Percentiles rank a stretch among this genome's conserved stretches.
phyloP scores from a whole-genome alignment of 2,329 filamentous ascomycete species.

The Paecilomyces variotii region DNA sequence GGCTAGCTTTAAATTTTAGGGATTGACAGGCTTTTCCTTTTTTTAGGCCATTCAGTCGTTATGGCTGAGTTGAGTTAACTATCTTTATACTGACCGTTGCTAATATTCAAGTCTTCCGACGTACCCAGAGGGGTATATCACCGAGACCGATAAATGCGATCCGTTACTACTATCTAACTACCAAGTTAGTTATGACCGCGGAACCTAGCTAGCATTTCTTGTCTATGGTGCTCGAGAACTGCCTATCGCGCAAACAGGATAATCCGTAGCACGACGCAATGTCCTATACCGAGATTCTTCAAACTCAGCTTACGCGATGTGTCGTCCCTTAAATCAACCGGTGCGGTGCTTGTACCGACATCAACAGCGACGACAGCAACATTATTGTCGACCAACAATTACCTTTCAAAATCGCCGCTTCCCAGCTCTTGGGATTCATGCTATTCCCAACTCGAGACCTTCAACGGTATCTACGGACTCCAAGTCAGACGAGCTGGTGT shows the following conservation, averaged over 20 bases:
- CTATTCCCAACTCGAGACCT: background rate
- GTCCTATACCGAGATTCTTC: background rate
- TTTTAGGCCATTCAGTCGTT: background rate
- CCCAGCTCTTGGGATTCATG: background rate
- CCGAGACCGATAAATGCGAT: background rate
- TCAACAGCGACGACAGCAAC: background rate
- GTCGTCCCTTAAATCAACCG: background rate
- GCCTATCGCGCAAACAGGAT: background rate
- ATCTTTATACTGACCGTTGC: background rate
- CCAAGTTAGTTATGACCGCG: too few relatives aligned
- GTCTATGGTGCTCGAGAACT: background rate
- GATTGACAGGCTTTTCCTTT: background rate
- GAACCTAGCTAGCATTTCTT: background rate
- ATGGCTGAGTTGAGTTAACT: background rate
- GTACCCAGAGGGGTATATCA: background rate
- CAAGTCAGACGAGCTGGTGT: slow-evolving; percentile 1
- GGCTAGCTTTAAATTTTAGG: background rate
- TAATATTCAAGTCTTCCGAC: background rate
- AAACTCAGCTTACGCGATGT: background rate
- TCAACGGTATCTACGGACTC: background rate
- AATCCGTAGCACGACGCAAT: background rate
- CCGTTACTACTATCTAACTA: background rate
- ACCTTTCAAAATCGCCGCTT: background rate
- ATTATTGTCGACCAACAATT: background rate
- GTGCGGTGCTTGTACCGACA: background rate